phyloP scores from a whole-genome alignment of 805 yeast genomes.

The Danielozyma ontarioensis region DNA sequence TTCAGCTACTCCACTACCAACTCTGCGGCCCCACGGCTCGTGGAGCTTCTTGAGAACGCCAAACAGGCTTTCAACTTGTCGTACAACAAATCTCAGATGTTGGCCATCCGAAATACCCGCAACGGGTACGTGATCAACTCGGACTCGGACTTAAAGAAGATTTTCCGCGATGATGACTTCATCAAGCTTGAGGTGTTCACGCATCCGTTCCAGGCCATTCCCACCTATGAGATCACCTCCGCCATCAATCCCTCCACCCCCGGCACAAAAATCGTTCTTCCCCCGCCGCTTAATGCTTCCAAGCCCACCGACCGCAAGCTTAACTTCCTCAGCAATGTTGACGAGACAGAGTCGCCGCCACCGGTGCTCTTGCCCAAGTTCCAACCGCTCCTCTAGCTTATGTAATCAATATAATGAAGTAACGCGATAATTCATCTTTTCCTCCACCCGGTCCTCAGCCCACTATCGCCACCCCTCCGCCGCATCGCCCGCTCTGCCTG shows the following conservation, averaged over 20 bases:
- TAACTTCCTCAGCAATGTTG: neutral
- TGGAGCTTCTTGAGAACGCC: constrained; percentile 77
- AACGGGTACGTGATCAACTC: constrained; percentile 22
- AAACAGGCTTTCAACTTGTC: constrained; percentile 56
- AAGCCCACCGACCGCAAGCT: constrained; percentile 2
- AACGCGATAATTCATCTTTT: neutral
- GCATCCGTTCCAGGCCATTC: constrained; percentile 28
- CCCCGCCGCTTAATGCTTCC: constrained; percentile 21
- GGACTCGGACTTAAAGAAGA: constrained; percentile 35
- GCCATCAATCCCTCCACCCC: constrained; percentile 18
- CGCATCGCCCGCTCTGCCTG: no score
- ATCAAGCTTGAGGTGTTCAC: constrained; percentile 36
- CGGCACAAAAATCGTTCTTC: constrained; percentile 22
- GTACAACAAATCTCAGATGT: constrained; percentile 9
- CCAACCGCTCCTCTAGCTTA: constrained; percentile 22
- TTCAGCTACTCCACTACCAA: constrained; percentile 61
- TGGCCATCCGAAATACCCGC: constrained; percentile 22
- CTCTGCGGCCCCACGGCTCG: constrained; percentile 74
- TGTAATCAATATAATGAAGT: neutral
- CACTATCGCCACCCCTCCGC: no score
- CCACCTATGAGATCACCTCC: constrained; percentile 32
- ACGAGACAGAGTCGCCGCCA: constrained; percentile 18
- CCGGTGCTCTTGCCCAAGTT: constrained; percentile 23
- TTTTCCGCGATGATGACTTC: constrained; percentile 23
- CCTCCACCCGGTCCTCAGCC: neutral